A percentile compares a stretch with the other conserved stretches of the same genome.
phyloP scores from a whole-genome alignment of 192 early-diverging fungal species.

The Coemansia umbellata region DNA sequence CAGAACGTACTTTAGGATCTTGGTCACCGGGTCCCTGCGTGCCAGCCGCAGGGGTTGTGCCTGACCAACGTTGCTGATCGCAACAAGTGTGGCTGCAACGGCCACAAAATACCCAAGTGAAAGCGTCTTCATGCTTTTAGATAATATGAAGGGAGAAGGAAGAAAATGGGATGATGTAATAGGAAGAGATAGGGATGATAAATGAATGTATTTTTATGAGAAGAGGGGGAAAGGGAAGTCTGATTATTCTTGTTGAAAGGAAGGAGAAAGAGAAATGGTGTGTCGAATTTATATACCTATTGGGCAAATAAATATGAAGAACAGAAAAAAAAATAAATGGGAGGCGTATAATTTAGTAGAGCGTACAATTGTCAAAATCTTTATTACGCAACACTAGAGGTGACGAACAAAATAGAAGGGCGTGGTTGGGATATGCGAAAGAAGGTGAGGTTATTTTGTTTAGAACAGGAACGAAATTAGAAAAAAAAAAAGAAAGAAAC shows the following conservation, averaged over 20 bases:
- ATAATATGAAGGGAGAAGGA: neutral
- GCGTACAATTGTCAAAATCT: too few relatives aligned
- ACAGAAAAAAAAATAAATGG: neutral
- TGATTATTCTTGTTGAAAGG: neutral
- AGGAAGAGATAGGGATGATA: neutral
- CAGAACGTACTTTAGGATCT: constrained; percentile 27
- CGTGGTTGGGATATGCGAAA: too few relatives aligned
- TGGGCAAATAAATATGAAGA: neutral
- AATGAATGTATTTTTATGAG: neutral
- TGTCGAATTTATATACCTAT: neutral
- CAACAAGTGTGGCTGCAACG: constrained; percentile 11
- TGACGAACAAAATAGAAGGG: too few relatives aligned
- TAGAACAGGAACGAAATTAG: neutral
- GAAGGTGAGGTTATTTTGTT: neutral
- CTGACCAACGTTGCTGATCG: constrained; percentile 3
- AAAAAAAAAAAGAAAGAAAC: neutral
- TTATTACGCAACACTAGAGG: too few relatives aligned
- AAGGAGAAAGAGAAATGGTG: too few relatives aligned
- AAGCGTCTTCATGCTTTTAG: constrained; percentile 34
- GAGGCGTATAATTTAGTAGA: too few relatives aligned
- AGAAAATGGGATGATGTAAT: neutral
- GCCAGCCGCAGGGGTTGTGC: constrained; percentile 39
- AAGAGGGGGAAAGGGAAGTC: neutral
- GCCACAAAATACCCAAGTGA: constrained; percentile 21
- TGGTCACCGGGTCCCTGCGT: constrained; percentile 39